Base-by-base conservation (phyloP, 345 rosid species). In the Murraya koenigii region DNA sequence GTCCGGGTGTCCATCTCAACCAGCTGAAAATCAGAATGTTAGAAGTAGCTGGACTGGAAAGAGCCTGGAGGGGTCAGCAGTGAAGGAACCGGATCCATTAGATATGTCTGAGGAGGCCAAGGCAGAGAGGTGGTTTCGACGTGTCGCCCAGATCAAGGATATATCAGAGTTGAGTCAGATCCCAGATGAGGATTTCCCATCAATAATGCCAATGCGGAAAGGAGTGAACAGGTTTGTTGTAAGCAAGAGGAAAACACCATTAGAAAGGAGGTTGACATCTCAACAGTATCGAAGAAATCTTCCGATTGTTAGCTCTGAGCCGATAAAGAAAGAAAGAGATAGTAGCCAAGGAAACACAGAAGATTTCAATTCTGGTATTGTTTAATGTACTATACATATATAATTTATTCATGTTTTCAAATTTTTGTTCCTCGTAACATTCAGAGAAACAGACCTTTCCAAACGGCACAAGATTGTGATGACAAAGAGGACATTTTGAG, bases 41-140 rank as follows among this genome's bases (percentile, higher is more conserved):
- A 83, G 87, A 69, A 85, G 66, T 59, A 67, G 75, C 69, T 88
- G 91, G 93, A 84, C 60, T 23, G 94, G 87, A 58, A 91, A 89
- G 90, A 94, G 95, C 84, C 83, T 94, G 85, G 98, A 94, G 84
- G 98, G 98, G 28, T 96, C 98, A 30, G 90, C 90, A 13, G 97
- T 92, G 66, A 92, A 91, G 77, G 97, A 93, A 79, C 85, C 93
- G 6, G 91, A 94, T 83, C 89, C 93, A 70, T 72, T 96, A 88
- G 99, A 96, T 85, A 92, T 96, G 99, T 96, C 99, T 1, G 97
- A 94, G 89, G 99, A 94, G 91, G 97, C 97, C 7, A 96, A 94
- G 84, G 92, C 99, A 0, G 99, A 94, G 88, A 90, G 99, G 78
- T 96, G 99, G 99, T 96, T 92, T 81, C 82, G 87, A 52, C 87